Evolutionary conservation across 495 filamentous ascomycete genomes (phyloP).

Genomic region (Daldinia decipiens): DNA sequence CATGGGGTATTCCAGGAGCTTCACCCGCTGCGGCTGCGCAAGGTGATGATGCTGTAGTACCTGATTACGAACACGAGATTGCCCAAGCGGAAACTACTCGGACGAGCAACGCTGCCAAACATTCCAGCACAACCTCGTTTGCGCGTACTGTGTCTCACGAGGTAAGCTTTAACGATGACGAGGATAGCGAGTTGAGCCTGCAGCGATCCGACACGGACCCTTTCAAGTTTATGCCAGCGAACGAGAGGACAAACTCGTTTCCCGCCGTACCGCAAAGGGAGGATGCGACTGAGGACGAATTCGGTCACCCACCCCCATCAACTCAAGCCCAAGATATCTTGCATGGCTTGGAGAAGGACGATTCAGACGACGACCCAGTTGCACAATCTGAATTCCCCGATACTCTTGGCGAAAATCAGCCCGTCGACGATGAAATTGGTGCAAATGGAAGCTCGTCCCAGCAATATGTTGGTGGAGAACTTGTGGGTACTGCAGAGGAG

Average conservation of each 20-base stretch:
- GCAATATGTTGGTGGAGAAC: slow-evolving; percentile 51
- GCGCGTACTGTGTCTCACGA: slow-evolving; percentile 62
- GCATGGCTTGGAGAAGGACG: slow-evolving; percentile 52
- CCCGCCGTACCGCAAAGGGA: slow-evolving; percentile 61
- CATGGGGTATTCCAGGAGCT: slow-evolving; percentile 40
- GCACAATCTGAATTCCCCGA: slow-evolving; percentile 24
- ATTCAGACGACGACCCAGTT: slow-evolving; percentile 34
- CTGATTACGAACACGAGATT: slow-evolving; percentile 28
- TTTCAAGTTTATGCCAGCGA: slow-evolving; percentile 64
- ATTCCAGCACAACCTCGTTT: slow-evolving; percentile 63
- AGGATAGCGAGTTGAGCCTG: slow-evolving; percentile 62
- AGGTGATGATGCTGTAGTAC: slow-evolving; percentile 25
- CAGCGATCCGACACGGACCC: slow-evolving; percentile 62
- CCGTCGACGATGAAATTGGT: slow-evolving; percentile 3
- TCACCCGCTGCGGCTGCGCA: slow-evolving; percentile 26
- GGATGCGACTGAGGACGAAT: slow-evolving; percentile 38
- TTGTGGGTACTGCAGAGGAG: slow-evolving; percentile 51
- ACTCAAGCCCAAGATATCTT: slow-evolving; percentile 59
- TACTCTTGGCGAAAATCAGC: slow-evolving; percentile 5
- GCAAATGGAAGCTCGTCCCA: slow-evolving; percentile 25
- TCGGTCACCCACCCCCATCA: slow-evolving; percentile 46
- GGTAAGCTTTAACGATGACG: slow-evolving; percentile 65
- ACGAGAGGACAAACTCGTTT: slow-evolving; percentile 70
- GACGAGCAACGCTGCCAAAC: slow-evolving; percentile 52
- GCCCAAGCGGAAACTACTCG: slow-evolving; percentile 40